Conservation (phyloP, 176 grass and related monocot species). For the Oryza glaberrima region DNA sequence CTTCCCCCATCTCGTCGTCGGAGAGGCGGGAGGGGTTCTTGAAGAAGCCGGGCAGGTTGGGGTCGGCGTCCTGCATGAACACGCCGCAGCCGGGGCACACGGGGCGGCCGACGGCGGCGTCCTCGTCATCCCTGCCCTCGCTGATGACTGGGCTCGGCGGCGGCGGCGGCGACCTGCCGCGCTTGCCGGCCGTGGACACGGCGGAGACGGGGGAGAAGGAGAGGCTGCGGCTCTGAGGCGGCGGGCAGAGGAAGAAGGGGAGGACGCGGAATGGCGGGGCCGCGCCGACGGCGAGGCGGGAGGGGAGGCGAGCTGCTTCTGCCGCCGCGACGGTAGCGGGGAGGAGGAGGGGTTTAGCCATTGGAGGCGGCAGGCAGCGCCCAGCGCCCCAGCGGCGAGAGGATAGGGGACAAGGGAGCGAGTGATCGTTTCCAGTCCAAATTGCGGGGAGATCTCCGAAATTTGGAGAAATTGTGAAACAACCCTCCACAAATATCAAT, state of each 20-base stretch:
- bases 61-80: conserved; percentile 88
- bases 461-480: too few relatives aligned
- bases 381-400: neutral
- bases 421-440: neutral
- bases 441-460: neutral
- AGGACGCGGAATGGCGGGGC: conserved; percentile 19
- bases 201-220: neutral
- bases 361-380: neutral
- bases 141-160: conserved; percentile 39
- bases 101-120: conserved; percentile 27
- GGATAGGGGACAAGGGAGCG: conserved; percentile 12
- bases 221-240: conserved; percentile 18
- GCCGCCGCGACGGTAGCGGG: neutral
- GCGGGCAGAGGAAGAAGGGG: neutral
- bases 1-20: conserved; percentile 26
- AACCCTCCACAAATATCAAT: neutral
- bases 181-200: conserved; percentile 23
- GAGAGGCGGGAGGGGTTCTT: conserved; percentile 56
- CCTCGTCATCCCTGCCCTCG: conserved; percentile 44
- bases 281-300: neutral
- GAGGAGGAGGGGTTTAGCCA: conserved; percentile 51
- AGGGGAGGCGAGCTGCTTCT: conserved; percentile 24
- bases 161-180: neutral
- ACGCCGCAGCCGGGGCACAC: conserved; percentile 82
- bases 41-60: conserved; percentile 85